Percentiles rank a stretch among this genome's conserved stretches.
Evolutionary conservation across 2,329 filamentous ascomycete genomes (phyloP).

Genomic region (Diaporthe ilicicola): DNA sequence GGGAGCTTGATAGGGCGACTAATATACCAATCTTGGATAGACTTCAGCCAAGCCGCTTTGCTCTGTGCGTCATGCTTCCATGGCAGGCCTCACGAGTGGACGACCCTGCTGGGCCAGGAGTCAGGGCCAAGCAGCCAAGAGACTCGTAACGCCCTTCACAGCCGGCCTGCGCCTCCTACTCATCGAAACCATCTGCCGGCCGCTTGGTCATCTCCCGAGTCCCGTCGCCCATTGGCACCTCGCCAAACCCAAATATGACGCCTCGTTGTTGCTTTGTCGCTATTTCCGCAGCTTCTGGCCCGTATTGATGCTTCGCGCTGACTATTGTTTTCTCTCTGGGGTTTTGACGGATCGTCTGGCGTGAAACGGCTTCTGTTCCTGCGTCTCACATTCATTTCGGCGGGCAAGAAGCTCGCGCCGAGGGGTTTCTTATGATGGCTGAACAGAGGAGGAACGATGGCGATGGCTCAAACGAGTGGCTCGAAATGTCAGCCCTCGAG

Average conservation of each 20-base stretch:
- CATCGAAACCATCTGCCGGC: slow-evolving; percentile 20
- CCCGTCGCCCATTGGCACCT: background rate
- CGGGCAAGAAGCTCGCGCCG: background rate
- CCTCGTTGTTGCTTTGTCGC: background rate
- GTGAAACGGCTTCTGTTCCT: background rate
- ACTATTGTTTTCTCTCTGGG: background rate
- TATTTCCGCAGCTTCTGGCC: background rate
- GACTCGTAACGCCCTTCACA: slow-evolving; percentile 2
- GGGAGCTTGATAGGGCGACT: slow-evolving; percentile 17
- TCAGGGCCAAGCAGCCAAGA: slow-evolving; percentile 18
- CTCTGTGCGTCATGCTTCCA: slow-evolving; percentile 14
- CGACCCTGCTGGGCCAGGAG: slow-evolving; percentile 12
- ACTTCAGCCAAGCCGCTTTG: slow-evolving; percentile 16
- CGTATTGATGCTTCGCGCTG: background rate
- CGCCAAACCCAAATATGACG: background rate
- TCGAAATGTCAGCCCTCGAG: slow-evolving; percentile 16
- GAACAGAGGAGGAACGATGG: background rate
- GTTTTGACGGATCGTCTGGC: background rate
- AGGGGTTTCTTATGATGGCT: background rate
- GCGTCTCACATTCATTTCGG: background rate
- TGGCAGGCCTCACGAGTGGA: slow-evolving; percentile 1
- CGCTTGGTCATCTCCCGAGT: background rate
- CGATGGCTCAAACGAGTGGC: slow-evolving; percentile 16
- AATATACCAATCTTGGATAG: background rate
- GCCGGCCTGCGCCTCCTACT: slow-evolving; percentile 16